Evolutionary conservation across 2,329 filamentous ascomycete genomes (phyloP), one percentile per base, ranked within the genome.

Genomic region (Talaromyces sp.): DNA sequence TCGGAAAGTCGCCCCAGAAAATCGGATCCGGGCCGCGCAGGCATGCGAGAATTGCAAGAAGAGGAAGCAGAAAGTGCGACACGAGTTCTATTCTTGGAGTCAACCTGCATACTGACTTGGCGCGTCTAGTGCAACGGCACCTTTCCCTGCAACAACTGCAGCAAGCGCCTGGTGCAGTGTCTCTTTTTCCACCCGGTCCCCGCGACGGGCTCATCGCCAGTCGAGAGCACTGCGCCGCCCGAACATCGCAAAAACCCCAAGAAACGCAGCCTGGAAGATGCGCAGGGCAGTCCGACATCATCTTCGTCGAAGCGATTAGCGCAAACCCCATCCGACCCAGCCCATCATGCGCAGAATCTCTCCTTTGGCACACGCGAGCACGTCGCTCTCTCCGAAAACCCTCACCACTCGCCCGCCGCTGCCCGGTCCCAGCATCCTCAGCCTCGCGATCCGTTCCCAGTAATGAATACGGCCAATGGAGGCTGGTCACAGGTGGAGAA

Each of bases 1-100:
- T 66, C 79, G 79, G 56, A 84, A 80, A 70, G 82, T 86, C 62
- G 77, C 81, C 32, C 79, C 81, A 65, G 83, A 87, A 64, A 84
- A 86, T 71, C 81, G 86, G 64, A 82, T 85, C 73, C 82, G 86
- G 66, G 88, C 82, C 56, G 83, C 83, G 27, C 82, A 85, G 66
- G 86, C 86, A 46, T 89, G 86, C 71, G 83, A 86, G 64, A 83
- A 78, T 64, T 89, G 86, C 76, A 88, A 86, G 73, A 80, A 81
- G 62, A 81, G 86, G 63, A 89, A 89, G 71, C 86, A 88, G 75
- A 89, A 88, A 79, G 86, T 86, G 59, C 69, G 14, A 27, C 50
- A n/a, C n/a, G n/a, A n/a, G n/a, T n/a, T n/a, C n/a, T n/a, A n/a
- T n/a, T n/a, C n/a, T n/a, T n/a, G n/a, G n/a, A n/a, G n/a, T n/a